Evolutionary conservation across 768 basidiomycete species (phyloP), one percentile per base, ranked within the genome.

Genomic region (Infundibulicybe gibba): DNA sequence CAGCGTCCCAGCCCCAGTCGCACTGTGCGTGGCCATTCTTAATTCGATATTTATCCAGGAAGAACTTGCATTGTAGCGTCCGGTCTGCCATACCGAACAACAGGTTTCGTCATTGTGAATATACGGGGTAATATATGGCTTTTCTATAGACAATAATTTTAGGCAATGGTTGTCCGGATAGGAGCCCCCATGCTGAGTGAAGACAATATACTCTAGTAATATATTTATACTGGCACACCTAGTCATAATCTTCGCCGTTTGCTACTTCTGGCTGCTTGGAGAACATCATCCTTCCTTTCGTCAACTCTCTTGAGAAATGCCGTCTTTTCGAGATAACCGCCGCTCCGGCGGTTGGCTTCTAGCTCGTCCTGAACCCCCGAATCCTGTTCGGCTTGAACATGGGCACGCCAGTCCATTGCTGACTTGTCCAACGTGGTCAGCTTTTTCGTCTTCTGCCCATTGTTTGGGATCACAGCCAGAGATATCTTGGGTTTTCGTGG

Each of bases 351-450:
- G 49, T 90, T 85, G 3, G 79, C 79, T 42, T 86, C 80, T n/a
- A 94, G 72, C 50, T 89, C 86, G 53, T 90, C 83, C 49, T 79
- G 75, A 8, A 84, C 57, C 3, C 69, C 75, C 0, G 69, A 47
- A 15, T 61, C 57, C 19, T 63, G 56, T 43, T 75, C 64, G 0
- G 73, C 50, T 15, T 72, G 63, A 12, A 90, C 63, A 54, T 92
- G 89, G 0, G 79, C 64, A 21, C 75, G 74, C 91, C 91, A 94
- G 59, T 94, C 91, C 78, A 94, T 81, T 11, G 85, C 81, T 0
- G 87, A 90, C 61, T 92, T 93, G 51, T 91, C 89, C 12, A 94
- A 71, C 19, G 89, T 92, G 17, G 86, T 82, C 6, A 94, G 71
- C 64, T 87, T 92, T 61, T 86, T 89, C 2, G 81, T 70, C 57